Base-by-base conservation (phyloP, 108 stramenopile genomes). In the Cyclotella baltica region DNA sequence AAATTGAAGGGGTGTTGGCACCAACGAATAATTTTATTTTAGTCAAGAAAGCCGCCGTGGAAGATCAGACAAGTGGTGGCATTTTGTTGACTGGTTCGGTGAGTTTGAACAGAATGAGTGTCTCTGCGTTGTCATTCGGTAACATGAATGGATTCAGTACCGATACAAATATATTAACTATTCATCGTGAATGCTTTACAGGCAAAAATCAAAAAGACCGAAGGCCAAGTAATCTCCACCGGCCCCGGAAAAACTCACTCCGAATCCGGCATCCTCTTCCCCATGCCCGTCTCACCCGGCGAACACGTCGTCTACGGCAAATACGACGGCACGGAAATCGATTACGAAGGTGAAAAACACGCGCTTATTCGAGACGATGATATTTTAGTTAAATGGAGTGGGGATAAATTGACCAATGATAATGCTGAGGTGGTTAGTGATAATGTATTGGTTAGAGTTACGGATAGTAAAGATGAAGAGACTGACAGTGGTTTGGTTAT, bases 271-370 rank as follows among this genome's bases (percentile, higher is more conserved):
- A 61, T 81, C 1, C 63, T 86, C 0, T 81, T 93, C 56, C 83
- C 81, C 25, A 92, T 95, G 81, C 88, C 92, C n/a, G 89, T 97
- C 13, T 37, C 43, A 13, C 68, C 80, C 4, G 96, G 96, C 6
- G 91, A 97, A 0, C 73, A 81, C 37, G 96, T 97, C 10, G 87
- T 97, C 0, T 96, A 94, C 66, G 96, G 96, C 64, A 85, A 93
- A 70, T 95, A 88, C 73, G 94, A 95, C 75, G 96, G 96, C 61
- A 95, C 93, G 29, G 94, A 95, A 62, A 74, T 97, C 50, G 85
- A 93, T 40, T 88, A 93, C 57, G 83, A 94, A 59, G 91, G 87
- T 20, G 76, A 58, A 13, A 84, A 83, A 73, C 96, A 97, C 77
- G 86, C 85, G 0, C 72, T 97, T 66, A 97, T 97, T 69, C 85